Evolutionary conservation across 768 basidiomycete species (phyloP).

Genomic region (Termitomyces sp.): DNA sequence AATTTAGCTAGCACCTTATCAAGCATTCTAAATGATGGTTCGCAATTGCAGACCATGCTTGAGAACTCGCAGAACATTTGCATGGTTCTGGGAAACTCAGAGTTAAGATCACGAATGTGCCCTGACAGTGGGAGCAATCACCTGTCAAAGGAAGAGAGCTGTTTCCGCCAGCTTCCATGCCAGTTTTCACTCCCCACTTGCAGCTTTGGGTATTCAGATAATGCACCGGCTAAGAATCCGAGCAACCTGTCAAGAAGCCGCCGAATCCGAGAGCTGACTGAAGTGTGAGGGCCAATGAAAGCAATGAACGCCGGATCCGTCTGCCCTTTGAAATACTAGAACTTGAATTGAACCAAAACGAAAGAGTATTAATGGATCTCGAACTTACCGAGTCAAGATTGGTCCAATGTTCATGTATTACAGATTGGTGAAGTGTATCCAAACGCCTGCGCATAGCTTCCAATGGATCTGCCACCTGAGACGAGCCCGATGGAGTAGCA

Average conservation of each 20-base stretch:
- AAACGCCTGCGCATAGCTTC: background rate
- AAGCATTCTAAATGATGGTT: conserved; percentile 2
- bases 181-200: conserved; percentile 2
- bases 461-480: background rate
- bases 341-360: background rate
- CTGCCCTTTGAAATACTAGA: conserved; percentile 1
- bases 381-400: conserved; percentile 5
- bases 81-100: conserved; percentile 3
- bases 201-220: background rate
- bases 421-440: background rate
- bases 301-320: background rate
- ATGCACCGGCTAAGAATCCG: background rate
- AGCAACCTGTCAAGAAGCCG: background rate
- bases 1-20: conserved; percentile 24
- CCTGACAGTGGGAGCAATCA: background rate
- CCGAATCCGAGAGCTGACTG: background rate
- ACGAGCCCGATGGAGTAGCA: background rate
- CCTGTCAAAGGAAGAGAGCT: conserved; percentile 11
- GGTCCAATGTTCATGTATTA: background rate
- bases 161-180: conserved; percentile 1
- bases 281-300: background rate
- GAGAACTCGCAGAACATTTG: conserved; percentile 7
- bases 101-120: background rate
- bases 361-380: background rate
- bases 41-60: conserved; percentile 2